Evolutionary conservation across 169 alveolate species (phyloP).

Genomic region (Cryptosporidium andersoni): DNA sequence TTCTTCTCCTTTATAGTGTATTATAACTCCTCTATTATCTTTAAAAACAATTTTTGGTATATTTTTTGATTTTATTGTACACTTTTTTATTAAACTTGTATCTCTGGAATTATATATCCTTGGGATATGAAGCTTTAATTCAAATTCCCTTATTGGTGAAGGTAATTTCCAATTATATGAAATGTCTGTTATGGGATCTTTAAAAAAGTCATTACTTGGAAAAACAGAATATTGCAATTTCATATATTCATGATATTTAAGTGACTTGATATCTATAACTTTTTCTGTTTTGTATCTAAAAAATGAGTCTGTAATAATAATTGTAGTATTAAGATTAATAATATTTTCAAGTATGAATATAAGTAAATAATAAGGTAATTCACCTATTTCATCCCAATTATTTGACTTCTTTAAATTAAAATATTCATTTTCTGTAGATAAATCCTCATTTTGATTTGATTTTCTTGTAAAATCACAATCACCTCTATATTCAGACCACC

Average conservation of each 20-base stretch:
- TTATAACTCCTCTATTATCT: background rate
- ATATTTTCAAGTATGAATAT: conserved; percentile 25
- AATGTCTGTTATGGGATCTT: background rate
- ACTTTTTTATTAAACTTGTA: background rate
- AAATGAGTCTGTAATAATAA: conserved; percentile 51
- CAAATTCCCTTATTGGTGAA: conserved; percentile 9
- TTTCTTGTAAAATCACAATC: background rate
- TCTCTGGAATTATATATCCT: background rate
- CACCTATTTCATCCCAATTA: conserved; percentile 8
- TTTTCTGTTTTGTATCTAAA: conserved; percentile 56
- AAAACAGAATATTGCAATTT: conserved; percentile 35
- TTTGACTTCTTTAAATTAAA: conserved; percentile 1
- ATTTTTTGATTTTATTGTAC: background rate
- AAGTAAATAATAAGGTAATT: conserved; percentile 6
- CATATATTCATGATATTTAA: conserved; percentile 40
- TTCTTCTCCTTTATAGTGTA: background rate
- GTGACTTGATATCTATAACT: conserved; percentile 17
- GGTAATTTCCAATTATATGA: conserved; percentile 28
- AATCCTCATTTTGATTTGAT: background rate
- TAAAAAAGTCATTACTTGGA: background rate
- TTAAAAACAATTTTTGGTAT: conserved; percentile 13
- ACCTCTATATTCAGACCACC: too few relatives aligned
- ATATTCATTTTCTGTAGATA: background rate
- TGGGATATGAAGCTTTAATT: conserved; percentile 4
- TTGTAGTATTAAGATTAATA: conserved; percentile 11